Percentiles rank a stretch among this genome's conserved stretches.
phyloP scores from a whole-genome alignment of 768 basidiomycete species.

The Chalciporus sphaerocephalus region DNA sequence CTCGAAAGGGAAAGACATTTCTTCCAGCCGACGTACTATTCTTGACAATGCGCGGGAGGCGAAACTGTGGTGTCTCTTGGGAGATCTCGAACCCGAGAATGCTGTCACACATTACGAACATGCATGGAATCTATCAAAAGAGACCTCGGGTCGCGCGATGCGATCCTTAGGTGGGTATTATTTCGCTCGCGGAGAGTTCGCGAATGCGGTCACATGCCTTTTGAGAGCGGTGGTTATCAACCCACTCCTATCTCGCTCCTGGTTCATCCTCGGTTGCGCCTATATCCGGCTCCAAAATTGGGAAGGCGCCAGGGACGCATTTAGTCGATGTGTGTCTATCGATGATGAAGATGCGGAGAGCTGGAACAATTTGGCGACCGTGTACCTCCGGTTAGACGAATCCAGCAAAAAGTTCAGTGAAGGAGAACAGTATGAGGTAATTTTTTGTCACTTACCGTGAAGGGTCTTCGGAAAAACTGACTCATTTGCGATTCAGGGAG shows the following conservation, averaged over 20 bases:
- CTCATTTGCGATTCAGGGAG: constrained; percentile 23
- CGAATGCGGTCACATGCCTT: constrained; percentile 60
- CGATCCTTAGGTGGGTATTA: constrained; percentile 84
- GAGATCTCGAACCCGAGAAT: constrained; percentile 77
- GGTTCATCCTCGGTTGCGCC: constrained; percentile 97
- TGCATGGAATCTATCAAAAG: constrained; percentile 79
- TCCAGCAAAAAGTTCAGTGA: constrained; percentile 29
- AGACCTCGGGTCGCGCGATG: constrained; percentile 86
- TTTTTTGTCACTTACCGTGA: constrained; percentile 3
- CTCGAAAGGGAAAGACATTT: constrained; percentile 50
- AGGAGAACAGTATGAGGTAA: constrained; percentile 29
- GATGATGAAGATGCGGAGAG: constrained; percentile 98
- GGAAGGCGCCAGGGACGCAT: constrained; percentile 79
- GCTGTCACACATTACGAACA: constrained; percentile 71
- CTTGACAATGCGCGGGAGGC: constrained; percentile 73
- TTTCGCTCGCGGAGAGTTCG: constrained; percentile 64
- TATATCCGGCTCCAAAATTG: constrained; percentile 79
- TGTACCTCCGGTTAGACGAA: constrained; percentile 81
- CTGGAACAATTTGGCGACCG: constrained; percentile 95
- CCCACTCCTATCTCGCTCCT: constrained; percentile 79
- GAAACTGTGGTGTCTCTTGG: constrained; percentile 92
- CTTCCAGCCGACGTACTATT: constrained; percentile 37
- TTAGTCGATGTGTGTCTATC: constrained; percentile 79
- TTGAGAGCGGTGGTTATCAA: constrained; percentile 80
- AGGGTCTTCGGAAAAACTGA: constrained; percentile 13